Base-by-base conservation (phyloP, 2,329 filamentous ascomycete genomes). In the Aspergillus nomiae region DNA sequence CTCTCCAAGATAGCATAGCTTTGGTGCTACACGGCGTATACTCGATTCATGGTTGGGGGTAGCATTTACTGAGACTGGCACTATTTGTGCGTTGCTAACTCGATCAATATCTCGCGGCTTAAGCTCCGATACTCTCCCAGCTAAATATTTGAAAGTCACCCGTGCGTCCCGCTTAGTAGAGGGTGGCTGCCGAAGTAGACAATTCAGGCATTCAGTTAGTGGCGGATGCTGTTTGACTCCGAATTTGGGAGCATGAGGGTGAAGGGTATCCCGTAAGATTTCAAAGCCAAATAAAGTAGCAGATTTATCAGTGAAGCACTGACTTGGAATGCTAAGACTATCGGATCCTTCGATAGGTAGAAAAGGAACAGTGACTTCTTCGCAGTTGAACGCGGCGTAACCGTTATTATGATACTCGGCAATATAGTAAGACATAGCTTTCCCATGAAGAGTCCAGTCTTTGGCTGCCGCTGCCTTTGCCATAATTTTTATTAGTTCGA, bases 171-270 rank as follows among this genome's bases (percentile, higher is more conserved):
- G 78, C 26, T 85, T 84, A 45, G 85, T 89, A 61, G 83, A 83
- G 1, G 95, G 94, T 36, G 94, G 93, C 3, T 85, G 86, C 34
- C 85, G 84, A 32, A 94, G 81, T 46, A 99, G 81, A 30, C 87
- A 85, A 46, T 90, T 88, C 14, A 96, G 86, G 72, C 93, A 97
- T 30, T 90, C 87, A 1, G 83, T 82, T 65, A 98, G 90, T 0
- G 89, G 87, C 0, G 96, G 95, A 75, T 99, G 89, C 59, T 86
- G 80, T n/a, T 86, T 85, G 6, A 99, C 93, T 1, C 93, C 94
- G 71, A 99, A 93, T 79, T 95, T 94, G 60, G 85, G 83, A 19
- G 93, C 92, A 80, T 98, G 92, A 12, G 85, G 80, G 64, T 91
- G 89, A n/a, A 98, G 83, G 66, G 95, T 91, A 55, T 81, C 85